Evolutionary conservation across 2,329 filamentous ascomycete genomes (phyloP), one percentile per base, ranked within the genome.

Genomic region (Ophioceras dolichostomum): DNA sequence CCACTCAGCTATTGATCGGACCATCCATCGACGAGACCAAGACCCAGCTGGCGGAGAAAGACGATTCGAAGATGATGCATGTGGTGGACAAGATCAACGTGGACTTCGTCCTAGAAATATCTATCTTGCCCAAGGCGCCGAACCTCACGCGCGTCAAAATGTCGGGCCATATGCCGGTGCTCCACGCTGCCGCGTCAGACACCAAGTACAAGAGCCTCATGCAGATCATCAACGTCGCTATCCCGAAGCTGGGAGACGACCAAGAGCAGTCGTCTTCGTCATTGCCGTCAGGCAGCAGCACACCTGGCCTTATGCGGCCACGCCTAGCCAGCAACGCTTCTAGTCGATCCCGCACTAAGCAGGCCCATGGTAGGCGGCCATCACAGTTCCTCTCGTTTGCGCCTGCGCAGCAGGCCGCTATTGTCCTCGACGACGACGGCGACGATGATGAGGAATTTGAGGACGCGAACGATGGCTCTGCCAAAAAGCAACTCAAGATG

Each of bases 1-100:
- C 89, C 0, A 98, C 91, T 0, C 91, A 99, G 57, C 78, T 98
- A 14, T 70, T 99, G 32, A 94, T 98, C 44, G 91, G 91, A 1
- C 87, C 88, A 1, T 93, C 89, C 0, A 85, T 98, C 34, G 81
- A 93, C 38, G 83, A 85, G 45, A 91, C 93, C 0, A 91, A 89
- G 53, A 70, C 78, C 4, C 86, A 95, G 48, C 67, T 98, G 4
- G 70, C 73, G 10, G 68, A 76, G 20, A 73, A 75, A 43, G 74
- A 80, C 19, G 73, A 81, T 6, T 67, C 70, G 2, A 80, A 79
- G 39, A 79, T 79, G 44, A 70, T 93, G 46, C 89, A 96, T 54
- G 78, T 99, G 38, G 85, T 99, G 26, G 89, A 99, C 56, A 79
- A 85, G 46, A 98, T 98, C 64, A 98, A 94, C 47, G 83, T 99